A percentile compares a stretch with the other conserved stretches of the same genome.
Evolutionary conservation across 306 rosid species (phyloP).

Genomic region (Cicer yamashitae): DNA sequence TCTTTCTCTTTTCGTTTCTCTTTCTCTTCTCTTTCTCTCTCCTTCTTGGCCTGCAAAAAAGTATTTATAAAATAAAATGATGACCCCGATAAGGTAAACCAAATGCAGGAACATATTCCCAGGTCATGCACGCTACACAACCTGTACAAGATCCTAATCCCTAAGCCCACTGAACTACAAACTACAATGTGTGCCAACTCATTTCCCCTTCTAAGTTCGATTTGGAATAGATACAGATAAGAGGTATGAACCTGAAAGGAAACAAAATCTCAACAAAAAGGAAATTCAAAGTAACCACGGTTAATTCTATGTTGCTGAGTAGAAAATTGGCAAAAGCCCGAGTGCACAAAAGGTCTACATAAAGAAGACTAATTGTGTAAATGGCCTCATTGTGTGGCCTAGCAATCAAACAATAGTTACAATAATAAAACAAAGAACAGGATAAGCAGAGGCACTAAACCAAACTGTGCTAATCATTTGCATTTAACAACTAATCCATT

Average conservation of each 20-base stretch:
- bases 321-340: not conserved
- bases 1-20: slow-evolving; percentile 72
- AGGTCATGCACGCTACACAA: not conserved
- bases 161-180: slow-evolving; percentile 10
- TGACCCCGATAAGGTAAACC: slow-evolving; percentile 26
- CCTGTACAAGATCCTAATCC: not conserved
- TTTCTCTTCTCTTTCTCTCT: slow-evolving; percentile 82
- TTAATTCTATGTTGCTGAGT: slow-evolving; percentile 5
- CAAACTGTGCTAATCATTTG: not conserved
- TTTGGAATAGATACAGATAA: not conserved
- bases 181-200: slow-evolving; percentile 5
- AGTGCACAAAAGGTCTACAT: not conserved
- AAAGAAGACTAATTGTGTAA: not conserved
- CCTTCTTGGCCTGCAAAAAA: slow-evolving; percentile 78
- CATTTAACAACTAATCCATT: slow-evolving; percentile 2
- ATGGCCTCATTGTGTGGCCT: slow-evolving; percentile 22
- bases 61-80: slow-evolving; percentile 28
- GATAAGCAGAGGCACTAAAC: slow-evolving; percentile 12
- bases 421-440: slow-evolving; percentile 6
- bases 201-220: not conserved
- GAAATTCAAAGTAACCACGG: slow-evolving; percentile 12
- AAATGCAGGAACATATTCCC: slow-evolving; percentile 4
- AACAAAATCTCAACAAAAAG: slow-evolving; percentile 6
- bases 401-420: not conserved
- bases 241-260: slow-evolving; percentile 11